phyloP scores from a whole-genome alignment of 768 basidiomycete species.

The Pluteus cervinus region DNA sequence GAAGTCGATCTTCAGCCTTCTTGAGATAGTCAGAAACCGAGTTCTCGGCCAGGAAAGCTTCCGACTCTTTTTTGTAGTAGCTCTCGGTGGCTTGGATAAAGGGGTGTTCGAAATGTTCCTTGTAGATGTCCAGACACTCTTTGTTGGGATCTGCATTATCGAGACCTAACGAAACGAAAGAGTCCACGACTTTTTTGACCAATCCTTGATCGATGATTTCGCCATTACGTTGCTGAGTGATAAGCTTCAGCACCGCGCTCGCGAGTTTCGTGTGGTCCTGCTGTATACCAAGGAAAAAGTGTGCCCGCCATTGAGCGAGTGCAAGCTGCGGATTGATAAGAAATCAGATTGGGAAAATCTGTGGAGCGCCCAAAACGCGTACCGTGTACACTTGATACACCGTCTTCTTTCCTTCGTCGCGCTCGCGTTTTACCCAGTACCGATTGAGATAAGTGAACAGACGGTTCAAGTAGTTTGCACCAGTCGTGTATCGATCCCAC shows the following conservation, averaged over 20 bases:
- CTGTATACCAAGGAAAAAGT: conserved; percentile 86
- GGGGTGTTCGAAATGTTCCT: conserved; percentile 83
- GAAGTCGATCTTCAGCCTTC: conserved; percentile 90
- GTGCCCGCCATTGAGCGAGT: conserved; percentile 90
- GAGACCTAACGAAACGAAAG: conserved; percentile 93
- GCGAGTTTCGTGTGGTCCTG: conserved; percentile 77
- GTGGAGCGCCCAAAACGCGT: conserved; percentile 23
- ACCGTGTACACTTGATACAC: conserved; percentile 97
- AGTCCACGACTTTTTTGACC: conserved; percentile 97
- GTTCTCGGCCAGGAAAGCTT: conserved; percentile 87
- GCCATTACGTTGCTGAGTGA: conserved; percentile 92
- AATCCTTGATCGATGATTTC: conserved; percentile 92
- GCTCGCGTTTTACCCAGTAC: conserved; percentile 98
- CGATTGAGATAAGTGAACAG: conserved; percentile 97
- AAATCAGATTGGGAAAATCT: background rate
- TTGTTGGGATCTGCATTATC: conserved; percentile 91
- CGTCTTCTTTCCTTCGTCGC: conserved; percentile 94
- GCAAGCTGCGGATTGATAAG: conserved; percentile 54
- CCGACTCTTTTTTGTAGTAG: conserved; percentile 92
- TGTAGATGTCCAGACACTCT: conserved; percentile 93
- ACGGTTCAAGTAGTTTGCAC: conserved; percentile 95
- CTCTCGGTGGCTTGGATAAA: conserved; percentile 88
- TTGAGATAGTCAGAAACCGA: conserved; percentile 94
- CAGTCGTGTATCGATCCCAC: conserved; percentile 97
- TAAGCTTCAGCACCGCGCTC: conserved; percentile 79